phyloP scores from a whole-genome alignment of 148 eudicot species.

The Chenopodium suecicum region DNA sequence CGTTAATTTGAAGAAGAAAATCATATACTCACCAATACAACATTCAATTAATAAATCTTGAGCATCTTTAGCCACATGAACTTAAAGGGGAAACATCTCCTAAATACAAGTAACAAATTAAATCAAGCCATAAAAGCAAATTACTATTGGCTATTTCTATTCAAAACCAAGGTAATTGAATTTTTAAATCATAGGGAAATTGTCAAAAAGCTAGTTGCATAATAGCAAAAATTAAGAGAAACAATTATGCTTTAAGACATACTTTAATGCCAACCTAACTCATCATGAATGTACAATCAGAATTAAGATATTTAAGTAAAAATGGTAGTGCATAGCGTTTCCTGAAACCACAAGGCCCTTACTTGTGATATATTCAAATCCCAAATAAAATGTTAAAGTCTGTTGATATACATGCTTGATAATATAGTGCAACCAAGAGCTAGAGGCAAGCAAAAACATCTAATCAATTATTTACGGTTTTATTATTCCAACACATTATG shows the following conservation, averaged over 20 bases:
- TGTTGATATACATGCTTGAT: not conserved
- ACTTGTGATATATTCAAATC: not conserved
- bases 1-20: not conserved
- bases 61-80: constrained; percentile 94
- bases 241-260: not conserved
- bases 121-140: not conserved
- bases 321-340: not conserved
- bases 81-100: constrained; percentile 98
- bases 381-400: not conserved
- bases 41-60: constrained; percentile 52
- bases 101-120: constrained; percentile 46
- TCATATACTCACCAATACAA: constrained; percentile 51
- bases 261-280: not conserved
- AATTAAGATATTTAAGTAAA: not conserved
- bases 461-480: not conserved
- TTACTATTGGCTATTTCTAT: not conserved
- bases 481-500: not conserved
- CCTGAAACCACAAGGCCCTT: not conserved
- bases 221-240: not conserved
- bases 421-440: not conserved
- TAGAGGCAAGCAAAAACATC: not conserved
- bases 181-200: not conserved
- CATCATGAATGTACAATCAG: not conserved
- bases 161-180: not conserved
- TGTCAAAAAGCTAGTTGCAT: not conserved